These are phyloP conservation scores for Neurospora cerealis DNA, from an alignment of 495 filamentous ascomycete species.

Conservation along the genomic window DNA sequence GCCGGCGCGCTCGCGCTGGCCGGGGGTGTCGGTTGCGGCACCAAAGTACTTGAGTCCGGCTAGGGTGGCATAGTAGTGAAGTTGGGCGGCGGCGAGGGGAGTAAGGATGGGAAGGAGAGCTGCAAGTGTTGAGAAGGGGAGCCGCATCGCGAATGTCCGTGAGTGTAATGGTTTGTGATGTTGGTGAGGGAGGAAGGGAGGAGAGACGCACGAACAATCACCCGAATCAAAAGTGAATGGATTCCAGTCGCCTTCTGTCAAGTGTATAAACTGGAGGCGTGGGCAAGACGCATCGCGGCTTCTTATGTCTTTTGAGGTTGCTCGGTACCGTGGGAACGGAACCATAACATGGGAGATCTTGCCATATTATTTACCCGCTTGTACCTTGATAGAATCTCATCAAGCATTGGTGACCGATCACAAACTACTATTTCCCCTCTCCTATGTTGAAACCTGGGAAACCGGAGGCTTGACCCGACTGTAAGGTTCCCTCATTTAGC, in stretches of 20 bases:
- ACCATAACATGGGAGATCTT: not conserved
- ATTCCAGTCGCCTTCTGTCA: not conserved
- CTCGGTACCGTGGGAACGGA: not conserved
- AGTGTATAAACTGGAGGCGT: not conserved
- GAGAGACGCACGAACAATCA: not conserved
- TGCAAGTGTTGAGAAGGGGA: slow-evolving; percentile 2
- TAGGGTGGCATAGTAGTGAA: slow-evolving; percentile 28
- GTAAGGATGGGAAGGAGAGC: slow-evolving; percentile 5
- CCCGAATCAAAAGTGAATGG: not conserved
- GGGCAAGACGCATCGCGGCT: not conserved
- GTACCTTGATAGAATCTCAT: not conserved
- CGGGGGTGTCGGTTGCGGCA: slow-evolving; percentile 37
- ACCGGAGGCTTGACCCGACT: not conserved
- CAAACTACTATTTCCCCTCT: not conserved
- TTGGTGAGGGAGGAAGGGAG: not conserved
- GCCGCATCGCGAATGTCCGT: slow-evolving; percentile 2
- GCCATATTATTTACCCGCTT: not conserved
- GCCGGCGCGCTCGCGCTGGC: slow-evolving; percentile 27
- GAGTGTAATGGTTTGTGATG: not conserved
- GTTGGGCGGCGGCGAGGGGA: slow-evolving; percentile 18
- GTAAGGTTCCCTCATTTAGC: not conserved
- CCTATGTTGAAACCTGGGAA: not conserved
- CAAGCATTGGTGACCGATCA: not conserved
- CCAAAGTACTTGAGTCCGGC: slow-evolving; percentile 41
- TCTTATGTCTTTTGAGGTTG: not conserved